phyloP scores from a whole-genome alignment of 129 eudicot genomes.

The Kitagawia praeruptora region DNA sequence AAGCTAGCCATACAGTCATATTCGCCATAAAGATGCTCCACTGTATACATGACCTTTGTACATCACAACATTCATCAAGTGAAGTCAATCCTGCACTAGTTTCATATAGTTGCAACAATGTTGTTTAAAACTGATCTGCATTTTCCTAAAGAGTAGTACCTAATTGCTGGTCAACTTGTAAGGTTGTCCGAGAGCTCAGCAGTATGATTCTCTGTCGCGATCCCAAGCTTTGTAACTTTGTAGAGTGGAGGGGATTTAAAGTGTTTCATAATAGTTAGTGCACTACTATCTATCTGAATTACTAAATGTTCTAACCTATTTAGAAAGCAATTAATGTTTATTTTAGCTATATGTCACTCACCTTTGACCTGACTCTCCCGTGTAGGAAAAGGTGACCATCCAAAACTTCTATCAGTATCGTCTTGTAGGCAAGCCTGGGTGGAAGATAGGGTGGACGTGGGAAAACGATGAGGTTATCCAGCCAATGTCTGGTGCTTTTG shows the following conservation, averaged over 20 bases:
- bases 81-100: not conserved
- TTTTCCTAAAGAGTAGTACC: not conserved
- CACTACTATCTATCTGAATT: too few relatives aligned
- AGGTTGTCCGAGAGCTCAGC: slow-evolving; percentile 91
- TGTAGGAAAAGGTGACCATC: too few relatives aligned
- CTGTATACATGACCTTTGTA: not conserved
- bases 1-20: not conserved
- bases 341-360: too few relatives aligned
- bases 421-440: too few relatives aligned
- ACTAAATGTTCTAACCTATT: too few relatives aligned
- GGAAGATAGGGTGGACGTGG: too few relatives aligned
- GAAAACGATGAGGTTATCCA: too few relatives aligned
- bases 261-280: too few relatives aligned
- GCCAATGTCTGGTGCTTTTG: too few relatives aligned
- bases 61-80: not conserved
- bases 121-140: not conserved
- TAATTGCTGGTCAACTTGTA: slow-evolving; percentile 3
- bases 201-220: slow-evolving; percentile 84
- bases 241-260: slow-evolving; percentile 97
- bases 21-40: not conserved
- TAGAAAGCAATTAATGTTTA: too few relatives aligned
- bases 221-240: slow-evolving; percentile 89
- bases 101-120: not conserved
- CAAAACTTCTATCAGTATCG: too few relatives aligned
- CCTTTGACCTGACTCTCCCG: too few relatives aligned